Base-by-base conservation (phyloP, 768 basidiomycete genomes). In the Naganishia onofrii region DNA sequence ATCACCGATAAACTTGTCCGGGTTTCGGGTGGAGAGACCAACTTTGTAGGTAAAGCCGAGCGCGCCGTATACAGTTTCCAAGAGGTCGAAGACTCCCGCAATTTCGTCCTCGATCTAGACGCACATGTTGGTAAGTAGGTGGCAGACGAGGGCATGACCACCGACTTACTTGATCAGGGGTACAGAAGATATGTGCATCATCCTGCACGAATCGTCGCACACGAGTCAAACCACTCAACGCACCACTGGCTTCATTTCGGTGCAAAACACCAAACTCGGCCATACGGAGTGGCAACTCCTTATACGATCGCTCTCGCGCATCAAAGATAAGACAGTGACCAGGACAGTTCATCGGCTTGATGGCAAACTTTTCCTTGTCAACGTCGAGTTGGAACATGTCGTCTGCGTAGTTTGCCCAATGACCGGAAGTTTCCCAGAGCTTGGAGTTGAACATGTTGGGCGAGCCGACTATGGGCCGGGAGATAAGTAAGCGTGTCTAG, bases 281-380 rank as follows among this genome's bases (percentile, higher is more conserved):
- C 90, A 97, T 93, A 31, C 96, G 88, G 74, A 99, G 88, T 9
- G 96, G 96, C 17, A 98, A 85, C 81, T 99, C 96, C 79, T 89
- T 90, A 84, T 98, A 97, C 71, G 88, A 89, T 72, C 96, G 88
- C 80, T 96, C 94, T 69, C 91, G 86, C 29, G 91, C 90, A 82
- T 93, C 95, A 78, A 98, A 99, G 75, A 99, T 91, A 60, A 98
- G 81, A 81, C 91, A 93, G 80, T 98, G 96, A 6, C 94, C 94
- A 0, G 96, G 83, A 74, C 96, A 98, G 82, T 99, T 99, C 96
- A 99, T 99, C 23, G 96, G 96, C 83, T 98, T 96, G 70, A 98
- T 85, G 0, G 86, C 95, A 87, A 92, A 99, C 77, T 87, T 87
- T 83, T 97, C 93, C 83, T 98, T 97, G 82, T 99, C 96, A 68